phyloP scores from a whole-genome alignment of 305 asterid species.

The Solanum hybrid region DNA sequence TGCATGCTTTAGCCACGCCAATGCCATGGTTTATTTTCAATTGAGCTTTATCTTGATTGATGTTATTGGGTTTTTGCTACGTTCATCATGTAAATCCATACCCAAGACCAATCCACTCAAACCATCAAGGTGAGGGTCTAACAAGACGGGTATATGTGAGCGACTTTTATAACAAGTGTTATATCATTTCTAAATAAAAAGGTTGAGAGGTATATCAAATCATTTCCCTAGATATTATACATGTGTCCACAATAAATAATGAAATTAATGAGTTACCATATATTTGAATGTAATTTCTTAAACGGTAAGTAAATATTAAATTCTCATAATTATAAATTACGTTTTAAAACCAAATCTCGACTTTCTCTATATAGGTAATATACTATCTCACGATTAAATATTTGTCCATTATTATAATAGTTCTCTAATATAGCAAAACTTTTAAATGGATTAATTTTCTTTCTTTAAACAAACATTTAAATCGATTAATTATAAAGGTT shows the following conservation, averaged over 20 bases:
- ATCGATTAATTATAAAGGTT: background rate
- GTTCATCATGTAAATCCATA: background rate
- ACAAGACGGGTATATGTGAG: background rate
- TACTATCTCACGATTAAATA: background rate
- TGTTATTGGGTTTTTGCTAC: background rate
- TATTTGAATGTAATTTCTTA: background rate
- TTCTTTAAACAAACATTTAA: too few species aligned
- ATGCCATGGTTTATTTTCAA: background rate
- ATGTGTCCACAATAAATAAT: background rate
- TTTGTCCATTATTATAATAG: background rate
- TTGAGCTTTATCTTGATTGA: background rate
- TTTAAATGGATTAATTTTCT: background rate
- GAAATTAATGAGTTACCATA: background rate
- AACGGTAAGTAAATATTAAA: background rate
- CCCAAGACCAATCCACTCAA: background rate
- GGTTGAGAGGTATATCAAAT: background rate
- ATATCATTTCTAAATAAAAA: background rate
- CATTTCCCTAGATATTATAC: background rate
- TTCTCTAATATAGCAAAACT: background rate
- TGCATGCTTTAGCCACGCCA: background rate
- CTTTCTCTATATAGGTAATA: background rate
- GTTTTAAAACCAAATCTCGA: background rate
- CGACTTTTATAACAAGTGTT: accelerated
- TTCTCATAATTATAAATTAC: background rate
- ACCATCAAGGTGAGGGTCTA: background rate